phyloP scores from a whole-genome alignment of 371 early-diverging fungal species.

The Actinomortierella ambigua region DNA sequence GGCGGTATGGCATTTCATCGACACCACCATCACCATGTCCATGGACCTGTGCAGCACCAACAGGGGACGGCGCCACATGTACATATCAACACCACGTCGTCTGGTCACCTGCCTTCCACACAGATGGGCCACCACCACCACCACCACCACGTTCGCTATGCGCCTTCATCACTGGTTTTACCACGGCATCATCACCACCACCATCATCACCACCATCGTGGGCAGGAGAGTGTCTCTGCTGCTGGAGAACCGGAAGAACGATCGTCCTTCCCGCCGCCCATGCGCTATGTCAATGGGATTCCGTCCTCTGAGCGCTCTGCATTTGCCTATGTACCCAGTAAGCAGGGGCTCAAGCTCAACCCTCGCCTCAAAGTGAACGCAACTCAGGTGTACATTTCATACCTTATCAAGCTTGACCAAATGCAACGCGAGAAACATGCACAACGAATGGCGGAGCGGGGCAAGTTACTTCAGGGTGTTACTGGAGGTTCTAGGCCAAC shows the following conservation, averaged over 20 bases:
- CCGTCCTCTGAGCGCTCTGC: constrained; percentile 16
- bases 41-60: background rate
- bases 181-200: constrained; percentile 36
- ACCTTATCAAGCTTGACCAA: constrained; percentile 44
- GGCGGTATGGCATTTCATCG: background rate
- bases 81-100: no score
- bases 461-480: no score
- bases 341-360: constrained; percentile 35
- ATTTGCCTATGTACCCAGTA: constrained; percentile 33
- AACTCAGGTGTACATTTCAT: constrained; percentile 44
- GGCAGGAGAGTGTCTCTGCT: constrained; percentile 1
- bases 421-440: constrained; percentile 12
- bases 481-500: no score
- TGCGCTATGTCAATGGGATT: no score
- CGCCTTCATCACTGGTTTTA: constrained; percentile 17
- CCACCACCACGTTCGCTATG: constrained; percentile 5
- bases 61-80: no score
- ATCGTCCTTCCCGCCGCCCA: no score
- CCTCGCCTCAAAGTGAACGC: constrained; percentile 43
- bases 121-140: constrained; percentile 17
- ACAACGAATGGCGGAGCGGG: no score
- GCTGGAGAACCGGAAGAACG: no score
- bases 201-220: constrained; percentile 23
- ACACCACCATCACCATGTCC: constrained; percentile 3
- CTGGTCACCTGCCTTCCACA: no score